These are phyloP conservation scores for Leptographium wingfieldii DNA, from an alignment of 2,329 filamentous ascomycete species.

Conservation along the genomic window DNA sequence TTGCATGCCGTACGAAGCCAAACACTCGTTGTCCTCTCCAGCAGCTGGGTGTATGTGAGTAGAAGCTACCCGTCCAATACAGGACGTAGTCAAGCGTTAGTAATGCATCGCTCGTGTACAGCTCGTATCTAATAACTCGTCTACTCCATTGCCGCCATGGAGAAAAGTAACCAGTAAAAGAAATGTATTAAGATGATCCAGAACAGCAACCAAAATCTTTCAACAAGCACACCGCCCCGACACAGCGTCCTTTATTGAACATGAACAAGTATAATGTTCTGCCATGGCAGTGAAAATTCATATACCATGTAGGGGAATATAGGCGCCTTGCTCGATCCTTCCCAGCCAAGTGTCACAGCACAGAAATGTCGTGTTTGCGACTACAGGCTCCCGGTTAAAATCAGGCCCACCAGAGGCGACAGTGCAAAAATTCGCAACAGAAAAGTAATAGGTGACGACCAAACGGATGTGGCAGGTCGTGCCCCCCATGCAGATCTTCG, in stretches of 20 bases:
- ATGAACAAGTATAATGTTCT: background rate
- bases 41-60: too few species aligned
- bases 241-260: background rate
- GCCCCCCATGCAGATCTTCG: background rate
- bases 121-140: background rate
- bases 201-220: background rate
- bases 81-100: background rate
- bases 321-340: background rate
- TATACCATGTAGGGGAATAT: background rate
- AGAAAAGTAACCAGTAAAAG: background rate
- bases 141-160: background rate
- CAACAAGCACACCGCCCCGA: background rate
- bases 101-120: background rate
- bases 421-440: background rate
- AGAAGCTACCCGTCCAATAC: background rate
- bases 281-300: background rate
- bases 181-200: conserved; percentile 1
- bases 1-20: too few species aligned
- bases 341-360: background rate
- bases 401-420: background rate
- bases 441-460: background rate
- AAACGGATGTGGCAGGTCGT: background rate
- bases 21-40: too few species aligned
- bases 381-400: background rate
- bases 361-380: background rate